Base-by-base conservation (phyloP, 2,329 filamentous ascomycete species). In the Macrophomina phaseolina region DNA sequence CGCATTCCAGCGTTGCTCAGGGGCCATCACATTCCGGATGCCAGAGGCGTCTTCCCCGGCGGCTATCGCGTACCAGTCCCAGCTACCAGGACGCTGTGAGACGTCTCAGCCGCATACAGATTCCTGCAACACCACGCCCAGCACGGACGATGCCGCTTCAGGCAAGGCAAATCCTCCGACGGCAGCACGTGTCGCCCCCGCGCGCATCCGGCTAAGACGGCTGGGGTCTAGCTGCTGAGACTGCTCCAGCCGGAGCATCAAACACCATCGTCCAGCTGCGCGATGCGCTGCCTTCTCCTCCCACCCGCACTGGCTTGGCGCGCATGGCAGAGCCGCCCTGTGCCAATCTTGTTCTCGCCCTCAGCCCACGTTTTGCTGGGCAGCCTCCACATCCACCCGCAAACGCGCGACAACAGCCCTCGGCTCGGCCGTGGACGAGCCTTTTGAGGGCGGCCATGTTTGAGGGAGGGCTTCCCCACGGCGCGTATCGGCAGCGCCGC, bases 11-110 rank as follows among this genome's bases (percentile, higher is more conserved):
- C 18, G 7, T 8, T 18, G 30, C 23, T 55, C 52, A 55, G 52
- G 52, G 52, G 52, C 49, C n/a, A 4, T 11, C 52, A 5, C 16
- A 5, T 14, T 11, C 18, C 6, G 9, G 30, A 40, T 14, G 38
- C 55, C 28, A 28, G 38, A 12, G 23, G 23, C 23, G 23, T 23
- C 23, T 23, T 23, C 23, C 23, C 23, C 42, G 42, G 42, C 42
- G 42, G 8, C 42, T 45, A 45, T 45, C 6, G 11, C 16, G 8
- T 40, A 40, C 38, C 23, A 40, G 8, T 8, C 38, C 45, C 58
- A 38, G 58, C 58, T 28, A 61, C 56, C 56, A 36, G 56, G 56
- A 61, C 42, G 45, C 40, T n/a, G 38, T 62, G 58, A 62, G 58
- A 62, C 58, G 58, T 62, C 58, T 62, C 58, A 62, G 45, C 45